These are phyloP conservation scores for Davidsoniella neocaledoniae DNA, from an alignment of 2,329 filamentous ascomycete species.

Conservation along the genomic window DNA sequence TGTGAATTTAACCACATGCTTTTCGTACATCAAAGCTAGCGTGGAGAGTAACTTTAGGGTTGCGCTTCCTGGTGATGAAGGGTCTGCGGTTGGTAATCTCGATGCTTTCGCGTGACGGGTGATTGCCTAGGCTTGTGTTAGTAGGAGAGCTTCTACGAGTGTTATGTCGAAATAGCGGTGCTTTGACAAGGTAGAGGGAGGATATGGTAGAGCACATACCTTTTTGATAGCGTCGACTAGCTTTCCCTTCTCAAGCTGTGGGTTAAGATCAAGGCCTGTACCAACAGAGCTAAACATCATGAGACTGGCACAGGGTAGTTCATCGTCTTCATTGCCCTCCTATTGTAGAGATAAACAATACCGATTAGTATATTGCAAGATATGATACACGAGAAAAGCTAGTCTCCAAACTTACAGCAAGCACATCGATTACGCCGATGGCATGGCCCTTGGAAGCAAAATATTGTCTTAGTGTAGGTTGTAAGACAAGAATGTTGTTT, in stretches of 20 bases:
- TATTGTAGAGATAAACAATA: not conserved
- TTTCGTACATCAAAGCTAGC: conserved; percentile 14
- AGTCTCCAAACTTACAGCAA: conserved; percentile 4
- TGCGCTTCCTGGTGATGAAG: conserved; percentile 14
- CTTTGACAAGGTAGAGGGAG: not conserved
- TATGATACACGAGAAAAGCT: not conserved
- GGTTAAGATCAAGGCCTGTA: conserved; percentile 27
- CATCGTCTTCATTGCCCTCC: conserved; percentile 13
- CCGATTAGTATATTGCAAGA: not conserved
- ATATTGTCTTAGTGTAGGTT: conserved; percentile 11
- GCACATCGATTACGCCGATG: conserved; percentile 9
- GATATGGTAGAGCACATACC: conserved; percentile 2
- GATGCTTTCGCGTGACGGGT: conserved; percentile 12
- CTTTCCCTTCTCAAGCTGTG: conserved; percentile 14
- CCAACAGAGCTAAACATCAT: conserved; percentile 13
- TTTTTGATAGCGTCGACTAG: conserved; percentile 14
- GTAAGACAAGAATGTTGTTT: conserved; percentile 14
- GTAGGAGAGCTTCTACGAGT: not conserved
- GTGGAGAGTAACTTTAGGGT: conserved; percentile 15
- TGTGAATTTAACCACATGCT: conserved; percentile 13
- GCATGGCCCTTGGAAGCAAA: conserved; percentile 13
- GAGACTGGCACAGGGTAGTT: conserved; percentile 13
- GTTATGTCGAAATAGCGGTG: not conserved
- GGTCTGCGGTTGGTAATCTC: conserved; percentile 13
- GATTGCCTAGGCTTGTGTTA: conserved; percentile 11